Evolutionary conservation across 176 grass and related monocot species (phyloP).

Genomic region (Carex cristatella): DNA sequence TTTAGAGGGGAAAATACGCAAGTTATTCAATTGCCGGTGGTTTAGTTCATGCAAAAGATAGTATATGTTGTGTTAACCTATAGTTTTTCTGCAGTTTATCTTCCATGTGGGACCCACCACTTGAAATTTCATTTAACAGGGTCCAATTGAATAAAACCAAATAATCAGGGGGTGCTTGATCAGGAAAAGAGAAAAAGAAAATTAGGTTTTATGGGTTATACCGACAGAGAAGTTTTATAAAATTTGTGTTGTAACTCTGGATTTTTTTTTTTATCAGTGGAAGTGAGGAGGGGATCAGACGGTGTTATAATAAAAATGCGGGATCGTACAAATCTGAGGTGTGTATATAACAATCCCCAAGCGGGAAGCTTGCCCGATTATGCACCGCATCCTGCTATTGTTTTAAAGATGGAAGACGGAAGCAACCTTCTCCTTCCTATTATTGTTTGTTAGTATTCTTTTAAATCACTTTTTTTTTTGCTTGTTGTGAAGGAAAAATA

Average conservation of each 20-base stretch:
- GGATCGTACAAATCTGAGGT: slow-evolving; percentile 62
- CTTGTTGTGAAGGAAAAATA: not conserved
- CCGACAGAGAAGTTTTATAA: not conserved
- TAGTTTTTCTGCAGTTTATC: not conserved
- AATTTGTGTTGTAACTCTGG: not conserved
- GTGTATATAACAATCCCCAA: slow-evolving; percentile 69
- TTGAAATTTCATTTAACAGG: not conserved
- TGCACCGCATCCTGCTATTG: slow-evolving; percentile 77
- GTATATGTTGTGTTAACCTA: not conserved
- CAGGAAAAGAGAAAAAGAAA: not conserved
- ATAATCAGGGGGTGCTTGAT: not conserved
- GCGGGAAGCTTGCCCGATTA: slow-evolving; percentile 71
- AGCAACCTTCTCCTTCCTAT: slow-evolving; percentile 86
- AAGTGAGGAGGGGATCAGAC: slow-evolving; percentile 76
- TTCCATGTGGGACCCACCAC: not conserved
- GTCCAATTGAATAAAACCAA: not conserved
- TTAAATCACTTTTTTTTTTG: not conserved
- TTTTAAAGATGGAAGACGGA: slow-evolving; percentile 94
- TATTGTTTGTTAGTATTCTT: slow-evolving; percentile 75
- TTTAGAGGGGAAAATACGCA: no score
- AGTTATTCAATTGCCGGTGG: not conserved
- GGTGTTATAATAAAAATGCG: slow-evolving; percentile 95
- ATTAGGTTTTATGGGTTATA: not conserved
- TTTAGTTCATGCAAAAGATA: not conserved
- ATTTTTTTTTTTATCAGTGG: slow-evolving; percentile 43